Evolutionary conservation across 2,329 filamentous ascomycete genomes (phyloP), one percentile per base, ranked within the genome.

Genomic region (Colletotrichum sp.): DNA sequence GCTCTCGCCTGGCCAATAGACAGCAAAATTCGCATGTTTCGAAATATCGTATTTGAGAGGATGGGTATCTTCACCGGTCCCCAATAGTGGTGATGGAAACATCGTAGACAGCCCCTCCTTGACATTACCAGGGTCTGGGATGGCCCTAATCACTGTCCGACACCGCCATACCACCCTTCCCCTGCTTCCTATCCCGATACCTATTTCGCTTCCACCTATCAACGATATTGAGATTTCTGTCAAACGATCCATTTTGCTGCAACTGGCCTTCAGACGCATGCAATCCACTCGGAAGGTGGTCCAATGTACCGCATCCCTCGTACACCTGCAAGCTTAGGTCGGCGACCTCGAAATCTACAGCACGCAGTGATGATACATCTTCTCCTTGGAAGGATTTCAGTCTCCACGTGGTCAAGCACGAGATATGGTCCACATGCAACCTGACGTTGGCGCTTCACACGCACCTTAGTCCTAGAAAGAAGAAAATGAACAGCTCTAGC

Each of bases 21-120:
- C 2, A 52, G 10, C 12, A 1, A 48, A 10, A 12, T 13, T 7
- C 18, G 0, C 18, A 21, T 48, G n/a, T 21, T 9, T 52, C 3
- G n/a, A 21, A 52, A 52, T 21, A 52, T 21, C 10, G 10, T 21
- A 52, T 21, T 43, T 13, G 12, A 13, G 18, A 21, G 10, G 43
- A 21, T 21, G 43, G 0, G 3, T 0, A 0, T 52, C n/a, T 52
- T 13, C 16, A n/a, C n/a, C 5, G 10, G 5, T 21, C 43, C 9
- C 2, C 10, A 13, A 48, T 48, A 21, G 5, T 8, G 43, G n/a
- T 13, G n/a, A 0, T 1, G 6, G 6, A 48, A 18, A 7, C 10
- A 21, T 13, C 5, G n/a, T n/a, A n/a, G 43, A 21, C 8, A 4
- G 43, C 43, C 43, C 43, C 43, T 48, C 5, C n/a, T 0, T 21